Evolutionary conservation across 768 basidiomycete genomes (phyloP), one percentile per base, ranked within the genome.

Genomic region (Tulasnella sp.): DNA sequence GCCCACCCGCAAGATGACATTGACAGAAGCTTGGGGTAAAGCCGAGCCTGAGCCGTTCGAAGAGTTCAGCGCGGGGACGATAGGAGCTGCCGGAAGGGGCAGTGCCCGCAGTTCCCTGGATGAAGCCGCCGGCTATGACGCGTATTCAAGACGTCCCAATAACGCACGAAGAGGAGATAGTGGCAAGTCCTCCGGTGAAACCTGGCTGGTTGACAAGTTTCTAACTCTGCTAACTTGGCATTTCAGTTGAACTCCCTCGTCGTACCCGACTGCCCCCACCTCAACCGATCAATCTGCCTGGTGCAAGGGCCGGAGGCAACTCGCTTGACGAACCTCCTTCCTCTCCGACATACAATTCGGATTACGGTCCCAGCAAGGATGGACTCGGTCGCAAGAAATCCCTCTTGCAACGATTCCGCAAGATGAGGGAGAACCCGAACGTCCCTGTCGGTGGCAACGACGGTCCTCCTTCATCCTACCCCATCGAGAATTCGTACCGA

Each of bases 21-120:
- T 95, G 73, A 92, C 92, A 62, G 93, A 94, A 80, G 93, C 93
- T 0, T 94, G 93, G 93, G 93, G 93, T 41, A 92, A 92, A 67
- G 91, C 93, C 76, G 93, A 94, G 77, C 93, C 93, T 5, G 93
- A 95, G 77, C 93, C 93, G 7, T 94, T 86, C 76, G 92, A 95
- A 76, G 92, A 95, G 76, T 95, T 94, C 78, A 90, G 87, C 75
- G 92, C 91, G 29, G 93, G 91, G 22, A 90, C 74, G 22, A 68
- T 68, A 35, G 44, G 40, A 36, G 26, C 8, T 44, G 14, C 71
- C 29, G 63, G 62, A 39, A 39, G 62, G n/a, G 34, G 26, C 26
- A 72, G 71, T 59, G 39, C 71, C n/a, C 35, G 62, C 52, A 62
- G 62, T 26, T 72, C 71, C 36, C 35, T 72, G 5, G 71, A 72